phyloP scores from a whole-genome alignment of 108 stramenopile species.

The Schizochytrium sp. region DNA sequence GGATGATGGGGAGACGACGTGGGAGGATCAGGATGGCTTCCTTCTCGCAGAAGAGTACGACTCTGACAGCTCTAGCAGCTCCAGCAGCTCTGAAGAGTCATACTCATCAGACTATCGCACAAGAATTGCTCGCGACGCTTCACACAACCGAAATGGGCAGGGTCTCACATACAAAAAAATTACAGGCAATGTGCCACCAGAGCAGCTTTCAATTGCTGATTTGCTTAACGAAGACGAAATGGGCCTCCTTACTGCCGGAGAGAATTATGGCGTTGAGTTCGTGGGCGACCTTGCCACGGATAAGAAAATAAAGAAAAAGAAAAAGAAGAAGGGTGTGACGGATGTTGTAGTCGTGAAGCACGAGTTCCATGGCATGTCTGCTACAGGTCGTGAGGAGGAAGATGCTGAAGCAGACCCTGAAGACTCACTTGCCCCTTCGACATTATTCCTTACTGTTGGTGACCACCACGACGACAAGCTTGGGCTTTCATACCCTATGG shows the following conservation, averaged over 20 bases:
- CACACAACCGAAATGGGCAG: slow-evolving; percentile 7
- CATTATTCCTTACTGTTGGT: background rate
- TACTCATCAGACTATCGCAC: background rate
- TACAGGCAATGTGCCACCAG: slow-evolving; percentile 38
- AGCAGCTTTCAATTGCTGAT: background rate
- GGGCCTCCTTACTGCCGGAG: background rate
- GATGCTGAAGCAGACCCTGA: slow-evolving; percentile 4
- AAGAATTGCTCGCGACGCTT: slow-evolving; percentile 9
- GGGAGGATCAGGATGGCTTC: background rate
- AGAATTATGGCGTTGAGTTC: background rate
- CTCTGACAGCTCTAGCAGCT: background rate
- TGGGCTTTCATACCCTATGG: background rate
- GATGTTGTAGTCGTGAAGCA: background rate
- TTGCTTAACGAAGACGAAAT: slow-evolving; percentile 10
- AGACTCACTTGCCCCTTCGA: background rate
- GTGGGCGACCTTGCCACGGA: background rate
- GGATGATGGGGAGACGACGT: background rate
- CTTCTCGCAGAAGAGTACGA: slow-evolving; percentile 5
- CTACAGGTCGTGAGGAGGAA: slow-evolving; percentile 22
- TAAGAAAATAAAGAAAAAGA: slow-evolving; percentile 12
- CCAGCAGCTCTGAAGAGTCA: background rate
- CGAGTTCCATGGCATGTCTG: slow-evolving; percentile 50
- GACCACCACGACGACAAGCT: background rate
- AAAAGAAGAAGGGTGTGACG: background rate
- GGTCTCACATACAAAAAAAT: background rate